Conservation (phyloP, 2,329 filamentous ascomycete species). For the Hyphodiscus sp. region DNA sequence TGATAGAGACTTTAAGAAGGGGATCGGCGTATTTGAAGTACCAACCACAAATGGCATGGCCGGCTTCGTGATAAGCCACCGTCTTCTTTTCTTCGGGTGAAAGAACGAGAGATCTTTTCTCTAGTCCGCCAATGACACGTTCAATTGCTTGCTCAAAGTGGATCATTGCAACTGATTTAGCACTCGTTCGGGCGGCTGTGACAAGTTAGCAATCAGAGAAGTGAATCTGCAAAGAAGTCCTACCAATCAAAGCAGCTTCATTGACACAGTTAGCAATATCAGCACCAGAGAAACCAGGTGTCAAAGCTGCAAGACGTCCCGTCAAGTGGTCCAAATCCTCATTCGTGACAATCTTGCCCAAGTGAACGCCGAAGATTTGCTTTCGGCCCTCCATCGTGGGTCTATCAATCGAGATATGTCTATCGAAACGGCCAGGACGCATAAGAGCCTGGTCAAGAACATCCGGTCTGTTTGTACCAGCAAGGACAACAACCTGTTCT, state of each 20-base stretch:
- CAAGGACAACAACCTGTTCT: constrained; percentile 93
- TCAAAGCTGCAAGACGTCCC: constrained; percentile 84
- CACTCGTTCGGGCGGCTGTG: constrained; percentile 74
- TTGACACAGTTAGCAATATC: constrained; percentile 99
- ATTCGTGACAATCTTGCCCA: constrained; percentile 88
- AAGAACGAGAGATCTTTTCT: constrained; percentile 94
- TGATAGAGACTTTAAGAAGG: constrained; percentile 96
- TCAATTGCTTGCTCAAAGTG: constrained; percentile 98
- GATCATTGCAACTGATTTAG: constrained; percentile 72
- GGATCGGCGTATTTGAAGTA: constrained; percentile 96
- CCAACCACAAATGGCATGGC: constrained; percentile 98
- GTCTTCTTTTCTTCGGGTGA: constrained; percentile 91
- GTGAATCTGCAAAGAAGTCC: constrained; percentile 29
- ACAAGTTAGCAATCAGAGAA: constrained; percentile 35
- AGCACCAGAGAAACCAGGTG: constrained; percentile 92
- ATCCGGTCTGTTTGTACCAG: constrained; percentile 93
- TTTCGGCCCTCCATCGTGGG: constrained; percentile 95
- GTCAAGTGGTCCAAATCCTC: constrained; percentile 85
- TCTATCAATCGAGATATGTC: constrained; percentile 90
- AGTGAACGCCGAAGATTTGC: constrained; percentile 92
- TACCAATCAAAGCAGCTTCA: constrained; percentile 93
- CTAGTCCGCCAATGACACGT: constrained; percentile 89
- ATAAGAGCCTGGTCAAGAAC: constrained; percentile 92
- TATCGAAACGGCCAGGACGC: constrained; percentile 93
- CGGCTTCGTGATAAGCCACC: constrained; percentile 96